These are phyloP conservation scores for Fusarium verrucosum DNA, from an alignment of 2,329 filamentous ascomycete genomes.

Conservation along the genomic window DNA sequence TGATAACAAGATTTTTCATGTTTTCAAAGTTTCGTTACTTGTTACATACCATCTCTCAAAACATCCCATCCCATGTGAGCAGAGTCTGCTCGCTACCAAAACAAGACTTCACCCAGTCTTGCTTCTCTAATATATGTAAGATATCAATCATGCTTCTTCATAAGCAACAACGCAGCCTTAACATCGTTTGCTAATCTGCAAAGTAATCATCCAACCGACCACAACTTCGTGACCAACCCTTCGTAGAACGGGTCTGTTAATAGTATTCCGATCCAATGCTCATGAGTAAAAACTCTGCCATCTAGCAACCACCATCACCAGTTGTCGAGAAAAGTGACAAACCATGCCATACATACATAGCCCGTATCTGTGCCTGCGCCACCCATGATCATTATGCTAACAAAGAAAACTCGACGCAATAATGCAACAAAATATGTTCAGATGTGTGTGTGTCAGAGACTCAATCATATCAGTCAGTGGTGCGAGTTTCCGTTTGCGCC, in stretches of 20 bases:
- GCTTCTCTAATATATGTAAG: conserved; percentile 17
- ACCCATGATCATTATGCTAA: conserved; percentile 42
- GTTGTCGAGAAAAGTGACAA: conserved; percentile 35
- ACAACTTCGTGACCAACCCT: conserved; percentile 16
- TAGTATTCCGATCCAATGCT: conserved; percentile 38
- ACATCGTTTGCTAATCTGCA: conserved; percentile 17
- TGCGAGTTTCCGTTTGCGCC: conserved; percentile 33
- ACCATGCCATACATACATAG: conserved; percentile 30
- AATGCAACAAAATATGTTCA: conserved; percentile 34
- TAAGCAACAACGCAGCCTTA: conserved; percentile 12
- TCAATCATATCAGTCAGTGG: conserved; percentile 11
- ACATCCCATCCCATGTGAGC: too few species aligned
- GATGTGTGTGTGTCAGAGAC: conserved; percentile 4
- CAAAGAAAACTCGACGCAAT: conserved; percentile 41
- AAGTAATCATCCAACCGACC: conserved; percentile 37
- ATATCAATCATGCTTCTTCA: conserved; percentile 24
- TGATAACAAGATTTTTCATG: background rate
- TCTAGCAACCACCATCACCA: conserved; percentile 18
- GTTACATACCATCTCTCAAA: conserved; percentile 19
- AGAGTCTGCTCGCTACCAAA: background rate
- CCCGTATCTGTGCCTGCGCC: conserved; percentile 39
- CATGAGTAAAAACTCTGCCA: conserved; percentile 14
- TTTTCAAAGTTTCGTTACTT: conserved; percentile 26
- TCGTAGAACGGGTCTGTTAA: conserved; percentile 10
- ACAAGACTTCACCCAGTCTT: conserved; percentile 12